Evolutionary conservation across 2,329 filamentous ascomycete species (phyloP).

Genomic region (Leptographium flavum): DNA sequence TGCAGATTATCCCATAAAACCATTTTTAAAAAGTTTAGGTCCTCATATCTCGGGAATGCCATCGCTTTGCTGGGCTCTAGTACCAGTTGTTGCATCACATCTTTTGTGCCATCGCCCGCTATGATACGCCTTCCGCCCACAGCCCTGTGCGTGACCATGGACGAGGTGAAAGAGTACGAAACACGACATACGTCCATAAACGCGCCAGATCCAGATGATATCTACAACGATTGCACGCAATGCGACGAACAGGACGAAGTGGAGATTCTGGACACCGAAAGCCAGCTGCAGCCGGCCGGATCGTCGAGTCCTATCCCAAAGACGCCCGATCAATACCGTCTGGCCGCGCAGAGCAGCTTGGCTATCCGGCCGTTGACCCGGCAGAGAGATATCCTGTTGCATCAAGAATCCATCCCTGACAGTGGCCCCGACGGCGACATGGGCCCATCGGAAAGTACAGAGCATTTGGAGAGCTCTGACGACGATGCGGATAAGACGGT

Average conservation of each 20-base stretch:
- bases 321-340: not conserved
- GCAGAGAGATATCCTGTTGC: not conserved
- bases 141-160: constrained; percentile 22
- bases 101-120: not conserved
- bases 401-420: too few relatives aligned
- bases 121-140: constrained; percentile 29
- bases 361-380: not conserved
- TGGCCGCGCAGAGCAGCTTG: not conserved
- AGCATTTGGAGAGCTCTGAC: not conserved
- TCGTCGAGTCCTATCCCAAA: not conserved
- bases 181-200: constrained; percentile 16
- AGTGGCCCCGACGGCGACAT: not conserved
- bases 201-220: constrained; percentile 16
- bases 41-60: not conserved
- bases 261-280: not conserved
- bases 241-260: constrained; percentile 13
- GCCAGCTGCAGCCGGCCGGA: not conserved
- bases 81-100: too few relatives aligned
- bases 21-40: too few relatives aligned
- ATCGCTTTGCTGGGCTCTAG: not conserved
- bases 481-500: not conserved
- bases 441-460: not conserved
- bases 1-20: too few relatives aligned
- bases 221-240: not conserved
- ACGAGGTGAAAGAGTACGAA: constrained; percentile 24